Percentiles rank a stretch among this genome's conserved stretches.
phyloP scores from a whole-genome alignment of 2,329 filamentous ascomycete genomes.

The Delphinella strobiligena region DNA sequence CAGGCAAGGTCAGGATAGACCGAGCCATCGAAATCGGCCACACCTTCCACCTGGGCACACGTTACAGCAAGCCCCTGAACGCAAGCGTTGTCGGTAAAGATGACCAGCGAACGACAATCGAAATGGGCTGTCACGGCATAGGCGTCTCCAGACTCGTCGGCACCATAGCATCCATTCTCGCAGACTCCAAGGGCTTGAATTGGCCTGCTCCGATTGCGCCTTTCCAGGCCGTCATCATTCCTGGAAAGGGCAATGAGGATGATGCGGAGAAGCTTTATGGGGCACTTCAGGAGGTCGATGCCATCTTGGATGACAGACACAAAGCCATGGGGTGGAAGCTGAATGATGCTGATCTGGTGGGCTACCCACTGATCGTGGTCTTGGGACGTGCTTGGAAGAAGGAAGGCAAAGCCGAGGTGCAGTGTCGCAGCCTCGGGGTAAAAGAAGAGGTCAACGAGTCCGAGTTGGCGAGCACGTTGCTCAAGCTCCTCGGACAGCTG shows the following conservation, averaged over 20 bases:
- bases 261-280: constrained; percentile 5
- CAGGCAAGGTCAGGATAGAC: constrained; percentile 51
- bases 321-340: constrained; percentile 71
- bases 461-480: background rate
- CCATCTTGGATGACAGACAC: constrained; percentile 56
- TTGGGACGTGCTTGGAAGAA: constrained; percentile 59
- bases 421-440: constrained; percentile 57
- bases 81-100: constrained; percentile 43
- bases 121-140: constrained; percentile 97
- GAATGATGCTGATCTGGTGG: constrained; percentile 76
- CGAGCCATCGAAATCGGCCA: constrained; percentile 84
- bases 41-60: constrained; percentile 84
- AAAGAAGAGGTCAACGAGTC: constrained; percentile 42
- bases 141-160: constrained; percentile 84
- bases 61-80: constrained; percentile 67
- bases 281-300: constrained; percentile 2
- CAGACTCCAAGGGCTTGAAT: constrained; percentile 62
- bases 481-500: background rate
- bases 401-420: constrained; percentile 56
- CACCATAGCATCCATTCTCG: constrained; percentile 65
- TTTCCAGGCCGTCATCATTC: constrained; percentile 61
- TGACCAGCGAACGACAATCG: constrained; percentile 43
- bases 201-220: constrained; percentile 85
- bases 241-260: constrained; percentile 19
- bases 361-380: constrained; percentile 74